Evolutionary conservation across 2,329 filamentous ascomycete species (phyloP), one percentile per base, ranked within the genome.

Genomic region (Fonsecaea nubica): DNA sequence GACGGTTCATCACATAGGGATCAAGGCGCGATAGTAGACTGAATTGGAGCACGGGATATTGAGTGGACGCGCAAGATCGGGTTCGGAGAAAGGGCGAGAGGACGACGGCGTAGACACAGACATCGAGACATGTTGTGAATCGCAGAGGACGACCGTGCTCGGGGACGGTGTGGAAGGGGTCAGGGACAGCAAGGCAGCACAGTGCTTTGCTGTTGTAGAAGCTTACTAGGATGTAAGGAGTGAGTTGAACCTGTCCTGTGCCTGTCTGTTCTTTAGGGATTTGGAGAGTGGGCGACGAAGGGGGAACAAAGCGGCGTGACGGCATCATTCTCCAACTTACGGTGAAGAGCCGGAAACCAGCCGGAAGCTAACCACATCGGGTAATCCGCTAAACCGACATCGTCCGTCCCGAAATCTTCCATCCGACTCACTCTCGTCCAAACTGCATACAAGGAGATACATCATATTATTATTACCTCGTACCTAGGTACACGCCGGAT

Each of bases 41-140:
- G 56, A 30, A 21, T 40, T 38, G 54, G 48, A 21, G 32, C 32
- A 52, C 10, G 48, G 55, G 36, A 55, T 13, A 42, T 56, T 54
- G 58, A 63, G 35, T 6, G 50, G 15, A 18, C 52, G 50, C 50
- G 35, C 32, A 61, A 33, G 45, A 50, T 30, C 32, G 33, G 25
- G 58, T 33, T 53, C 45, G 21, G 9, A 45, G 36, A 56, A n/a
- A 42, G 52, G 38, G 38, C 32, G 54, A 32, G 48, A n/a, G 45
- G 18, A 18, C 13, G 54, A 55, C 48, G 60, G 52, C 54, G 5
- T 48, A 59, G 64, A 36, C 55, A 50, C 40, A 52, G 54, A 32
- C 10, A 18, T 59, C 36, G 56, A 66, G 59, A 52, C 59, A 66
- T 52, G 40, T 50, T 40, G 42, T 35, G 45, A 38, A 56, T 60